phyloP scores from a whole-genome alignment of 2,329 filamentous ascomycete species.

The Microdochium nivale region DNA sequence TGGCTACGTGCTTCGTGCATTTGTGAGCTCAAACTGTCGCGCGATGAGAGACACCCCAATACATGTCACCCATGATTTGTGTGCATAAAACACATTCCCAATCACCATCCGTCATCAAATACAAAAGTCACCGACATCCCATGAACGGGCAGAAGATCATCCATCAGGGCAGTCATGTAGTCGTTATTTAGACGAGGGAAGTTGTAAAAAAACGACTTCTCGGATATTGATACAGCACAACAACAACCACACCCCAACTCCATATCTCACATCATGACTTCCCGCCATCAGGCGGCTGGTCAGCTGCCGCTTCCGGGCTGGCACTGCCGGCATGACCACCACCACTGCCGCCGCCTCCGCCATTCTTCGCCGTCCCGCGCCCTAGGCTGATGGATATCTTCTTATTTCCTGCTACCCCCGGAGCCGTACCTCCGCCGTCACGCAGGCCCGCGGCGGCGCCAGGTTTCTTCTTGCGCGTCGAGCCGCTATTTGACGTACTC shows the following conservation, averaged over 20 bases:
- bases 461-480: slow-evolving; percentile 33
- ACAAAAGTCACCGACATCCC: no score
- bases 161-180: not conserved
- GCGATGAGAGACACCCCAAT: no score
- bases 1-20: no score
- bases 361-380: slow-evolving; percentile 30
- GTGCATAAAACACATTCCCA: not conserved
- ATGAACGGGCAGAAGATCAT: no score
- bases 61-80: no score
- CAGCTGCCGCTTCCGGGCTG: slow-evolving; percentile 9
- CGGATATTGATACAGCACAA: not conserved
- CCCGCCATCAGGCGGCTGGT: not conserved
- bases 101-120: no score
- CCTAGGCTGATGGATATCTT: slow-evolving; percentile 54
- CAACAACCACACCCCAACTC: not conserved
- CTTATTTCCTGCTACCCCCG: slow-evolving; percentile 24
- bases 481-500: slow-evolving; percentile 23
- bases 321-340: slow-evolving; percentile 7
- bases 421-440: slow-evolving; percentile 21
- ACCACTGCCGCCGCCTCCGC: no score
- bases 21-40: no score
- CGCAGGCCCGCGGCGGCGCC: slow-evolving; percentile 30
- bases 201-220: not conserved
- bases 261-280: not conserved
- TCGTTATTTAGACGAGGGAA: not conserved